phyloP scores from a whole-genome alignment of 805 yeast species.

The Kuraishia borneana region DNA sequence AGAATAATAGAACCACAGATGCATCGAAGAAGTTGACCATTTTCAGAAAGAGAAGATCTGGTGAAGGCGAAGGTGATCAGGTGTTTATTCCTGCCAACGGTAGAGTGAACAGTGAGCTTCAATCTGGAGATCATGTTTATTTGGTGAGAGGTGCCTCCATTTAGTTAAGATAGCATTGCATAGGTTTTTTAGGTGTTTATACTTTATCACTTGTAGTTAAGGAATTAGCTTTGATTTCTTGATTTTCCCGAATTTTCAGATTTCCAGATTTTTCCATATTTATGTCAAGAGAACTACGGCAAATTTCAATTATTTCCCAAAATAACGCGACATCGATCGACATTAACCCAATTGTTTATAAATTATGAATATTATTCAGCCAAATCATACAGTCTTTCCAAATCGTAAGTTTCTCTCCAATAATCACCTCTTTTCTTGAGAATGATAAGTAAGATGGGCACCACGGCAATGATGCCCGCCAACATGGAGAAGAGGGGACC shows the following conservation, averaged over 20 bases:
- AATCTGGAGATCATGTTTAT: constrained; percentile 39
- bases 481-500: constrained; percentile 64
- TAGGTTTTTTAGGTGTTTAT: too few relatives aligned
- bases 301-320: too few relatives aligned
- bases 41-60: constrained; percentile 22
- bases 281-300: too few relatives aligned
- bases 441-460: constrained; percentile 29
- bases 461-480: constrained; percentile 40
- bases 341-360: too few relatives aligned
- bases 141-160: constrained; percentile 34
- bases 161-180: too few relatives aligned
- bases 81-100: constrained; percentile 22
- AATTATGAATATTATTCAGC: constrained; percentile 24
- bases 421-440: constrained; percentile 46
- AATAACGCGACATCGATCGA: too few relatives aligned
- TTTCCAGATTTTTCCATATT: too few relatives aligned
- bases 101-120: constrained; percentile 27
- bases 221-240: too few relatives aligned
- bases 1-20: constrained; percentile 34
- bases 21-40: constrained; percentile 31
- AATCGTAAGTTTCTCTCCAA: constrained; percentile 54
- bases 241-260: too few relatives aligned
- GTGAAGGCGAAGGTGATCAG: constrained; percentile 16
- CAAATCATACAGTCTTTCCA: constrained; percentile 44
- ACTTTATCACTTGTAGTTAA: too few relatives aligned